Base-by-base conservation (phyloP, 306 rosid genomes). In the Rosa chinensis region DNA sequence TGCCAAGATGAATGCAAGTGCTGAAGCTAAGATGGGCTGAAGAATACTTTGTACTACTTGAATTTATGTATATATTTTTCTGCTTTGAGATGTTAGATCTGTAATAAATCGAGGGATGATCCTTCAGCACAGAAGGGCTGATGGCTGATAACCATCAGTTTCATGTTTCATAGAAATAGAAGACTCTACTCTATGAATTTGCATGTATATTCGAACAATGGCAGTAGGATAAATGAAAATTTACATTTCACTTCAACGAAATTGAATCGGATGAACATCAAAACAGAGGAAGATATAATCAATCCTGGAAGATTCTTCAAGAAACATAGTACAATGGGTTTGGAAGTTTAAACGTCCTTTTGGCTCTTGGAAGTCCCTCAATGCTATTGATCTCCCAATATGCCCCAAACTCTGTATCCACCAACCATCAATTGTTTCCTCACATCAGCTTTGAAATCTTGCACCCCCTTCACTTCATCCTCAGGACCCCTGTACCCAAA, bases 301-400 rank as follows among this genome's bases (percentile, higher is more conserved):
- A 61, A 70, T 23, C 14, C 21, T 35, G 39, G 28, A 5, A 13
- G 4, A 35, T 5, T 48, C 21, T 18, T 84, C 56, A 84, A 64
- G 86, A 77, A 28, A 82, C 82, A 73, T 84, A 82, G 78, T 86
- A 86, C 82, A 89, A 23, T 43, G 90, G 87, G 63, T 86, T 86
- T 58, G 88, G 91, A 40, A 86, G 84, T 80, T 86, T 79, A 76
- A 88, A 88, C 56, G 89, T 75, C 8, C 89, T 84, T 63, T 37
- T 76, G 39, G 77, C 76, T 1, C 37, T 79, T 12, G 89, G 89
- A 80, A 53, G 70, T 43, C 92, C 89, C 39, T 78, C 62, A 73
- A 86, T 59, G 82, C 90, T 84, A 78, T 82, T 84, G 90, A 43
- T 82, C 83, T 35, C 87, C 90, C n/a, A n/a, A n/a, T n/a, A n/a